These are phyloP conservation scores for Graphilbum ipis-grandicollis DNA, from an alignment of 2,329 filamentous ascomycete genomes.

Conservation along the genomic window DNA sequence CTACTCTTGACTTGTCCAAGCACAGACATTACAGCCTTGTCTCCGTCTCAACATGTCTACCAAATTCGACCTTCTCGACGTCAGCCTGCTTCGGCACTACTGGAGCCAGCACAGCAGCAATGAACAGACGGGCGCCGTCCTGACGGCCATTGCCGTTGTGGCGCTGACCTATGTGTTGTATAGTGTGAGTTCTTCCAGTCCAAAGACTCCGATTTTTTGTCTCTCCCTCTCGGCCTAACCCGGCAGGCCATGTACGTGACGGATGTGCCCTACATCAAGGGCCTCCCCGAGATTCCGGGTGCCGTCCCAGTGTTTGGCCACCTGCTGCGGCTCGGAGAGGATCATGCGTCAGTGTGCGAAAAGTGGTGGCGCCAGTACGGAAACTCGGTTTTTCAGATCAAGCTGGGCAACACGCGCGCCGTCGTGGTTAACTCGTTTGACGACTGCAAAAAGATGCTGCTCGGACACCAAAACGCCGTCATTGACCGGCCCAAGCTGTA, in stretches of 20 bases:
- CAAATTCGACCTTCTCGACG: constrained; percentile 3
- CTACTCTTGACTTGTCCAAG: too few species aligned
- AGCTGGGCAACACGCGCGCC: constrained; percentile 54
- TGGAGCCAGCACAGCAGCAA: constrained; percentile 4
- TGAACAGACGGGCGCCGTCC: constrained; percentile 5
- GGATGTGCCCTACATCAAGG: constrained; percentile 42
- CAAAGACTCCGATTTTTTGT: too few species aligned
- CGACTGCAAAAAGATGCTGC: constrained; percentile 56
- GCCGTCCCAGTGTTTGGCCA: constrained; percentile 43
- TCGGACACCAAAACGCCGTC: constrained; percentile 59
- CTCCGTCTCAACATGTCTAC: neutral
- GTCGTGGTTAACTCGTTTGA: constrained; percentile 69
- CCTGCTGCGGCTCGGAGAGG: constrained; percentile 38
- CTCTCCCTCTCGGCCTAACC: too few species aligned
- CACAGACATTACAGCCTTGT: too few species aligned
- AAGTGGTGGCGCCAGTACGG: constrained; percentile 44
- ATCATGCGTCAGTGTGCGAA: constrained; percentile 35
- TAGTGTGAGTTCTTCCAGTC: constrained; percentile 3
- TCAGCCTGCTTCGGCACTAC: constrained; percentile 4
- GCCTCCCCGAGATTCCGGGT: constrained; percentile 42
- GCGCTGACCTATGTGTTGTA: constrained; percentile 4
- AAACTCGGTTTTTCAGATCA: constrained; percentile 43
- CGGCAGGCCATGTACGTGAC: constrained; percentile 22
- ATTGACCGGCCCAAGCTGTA: constrained; percentile 66
- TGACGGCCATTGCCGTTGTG: constrained; percentile 3